Evolutionary conservation across 2,329 filamentous ascomycete species (phyloP), one percentile per base, ranked within the genome.

Genomic region (Lachnellula cervina): DNA sequence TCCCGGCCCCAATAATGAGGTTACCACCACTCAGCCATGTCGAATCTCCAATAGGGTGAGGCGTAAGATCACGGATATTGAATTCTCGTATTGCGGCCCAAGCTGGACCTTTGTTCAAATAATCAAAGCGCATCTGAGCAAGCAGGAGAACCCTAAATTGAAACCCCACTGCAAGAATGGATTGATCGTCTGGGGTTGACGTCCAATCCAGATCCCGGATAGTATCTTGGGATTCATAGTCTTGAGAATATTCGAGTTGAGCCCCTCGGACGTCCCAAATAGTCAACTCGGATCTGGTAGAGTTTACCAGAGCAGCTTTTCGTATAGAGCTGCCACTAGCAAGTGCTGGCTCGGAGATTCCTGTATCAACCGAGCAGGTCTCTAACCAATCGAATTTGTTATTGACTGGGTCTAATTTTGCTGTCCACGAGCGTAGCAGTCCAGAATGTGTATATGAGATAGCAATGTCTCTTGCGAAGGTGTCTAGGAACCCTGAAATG

Each of bases 191-290:
- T 0, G 90, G 90, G 0, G 92, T 96, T 3, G 89, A 93, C 0
- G 91, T 93, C 93, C 93, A 97, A 70, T 96, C 91, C 13, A 97
- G 80, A 70, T 96, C 92, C 60, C 87, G 84, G 42, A 97, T 90
- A 5, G 80, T 81, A 64, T 94, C 88, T 57, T 87, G 80, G 13
- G 80, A 78, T 61, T 87, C 80, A 61, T 91, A 94, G 32, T 83
- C 80, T 64, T 93, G 83, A 59, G 89, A 81, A 66, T 89, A 91
- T 70, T 97, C 92, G 5, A 96, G 78, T 59, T 90, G 86, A 2
- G 86, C 86, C 54, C 87, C 89, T 59, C 87, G 83, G 11, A 90
- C 88, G 67, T 96, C 92, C 93, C 92, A 97, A 49, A 97, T 96
- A 0, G 89, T 95, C 49, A 97, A 74, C 42, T 85, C 83, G 0